Conservation (phyloP, 2,329 filamentous ascomycete genomes). For the Colletotrichum sidae region DNA sequence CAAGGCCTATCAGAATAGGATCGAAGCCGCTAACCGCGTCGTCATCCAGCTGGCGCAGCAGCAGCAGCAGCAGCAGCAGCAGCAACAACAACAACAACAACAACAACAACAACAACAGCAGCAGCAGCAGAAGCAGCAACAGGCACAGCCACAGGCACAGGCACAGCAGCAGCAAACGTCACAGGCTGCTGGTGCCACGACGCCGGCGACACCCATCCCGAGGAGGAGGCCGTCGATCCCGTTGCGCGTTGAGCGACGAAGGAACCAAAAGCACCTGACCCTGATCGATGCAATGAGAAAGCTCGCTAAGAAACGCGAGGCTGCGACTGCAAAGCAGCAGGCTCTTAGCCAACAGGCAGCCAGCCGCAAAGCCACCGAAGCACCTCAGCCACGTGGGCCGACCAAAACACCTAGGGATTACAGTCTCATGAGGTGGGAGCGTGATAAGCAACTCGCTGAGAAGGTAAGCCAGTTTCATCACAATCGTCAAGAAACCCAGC, state of each 20-base stretch:
- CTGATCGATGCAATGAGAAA: slow-evolving; percentile 97
- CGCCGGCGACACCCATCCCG: slow-evolving; percentile 61
- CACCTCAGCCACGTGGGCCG: slow-evolving; percentile 57
- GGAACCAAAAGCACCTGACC: slow-evolving; percentile 87
- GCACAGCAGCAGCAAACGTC: slow-evolving; percentile 62
- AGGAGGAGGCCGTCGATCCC: slow-evolving; percentile 81
- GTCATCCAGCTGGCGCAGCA: slow-evolving; percentile 66
- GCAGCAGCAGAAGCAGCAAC: slow-evolving; percentile 59
- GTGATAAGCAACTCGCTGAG: slow-evolving; percentile 77
- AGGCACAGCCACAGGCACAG: slow-evolving; percentile 34
- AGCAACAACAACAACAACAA: slow-evolving; percentile 55
- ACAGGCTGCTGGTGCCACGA: slow-evolving; percentile 50
- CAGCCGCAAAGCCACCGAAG: slow-evolving; percentile 83
- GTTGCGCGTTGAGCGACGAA: slow-evolving; percentile 85
- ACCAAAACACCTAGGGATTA: slow-evolving; percentile 90
- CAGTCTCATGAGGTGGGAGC: slow-evolving; percentile 87
- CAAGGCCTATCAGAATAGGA: slow-evolving; percentile 73
- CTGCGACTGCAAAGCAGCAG: slow-evolving; percentile 85
- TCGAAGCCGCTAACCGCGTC: slow-evolving; percentile 68
- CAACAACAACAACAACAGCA: slow-evolving; percentile 57
- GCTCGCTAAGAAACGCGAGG: slow-evolving; percentile 92
- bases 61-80: slow-evolving; percentile 65
- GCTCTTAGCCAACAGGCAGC: slow-evolving; percentile 81
- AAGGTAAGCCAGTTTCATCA: slow-evolving; percentile 65
- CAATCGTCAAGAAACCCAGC: slow-evolving; percentile 68